phyloP scores from a whole-genome alignment of 257 asterid species.

The Eucommia ulmoides region DNA sequence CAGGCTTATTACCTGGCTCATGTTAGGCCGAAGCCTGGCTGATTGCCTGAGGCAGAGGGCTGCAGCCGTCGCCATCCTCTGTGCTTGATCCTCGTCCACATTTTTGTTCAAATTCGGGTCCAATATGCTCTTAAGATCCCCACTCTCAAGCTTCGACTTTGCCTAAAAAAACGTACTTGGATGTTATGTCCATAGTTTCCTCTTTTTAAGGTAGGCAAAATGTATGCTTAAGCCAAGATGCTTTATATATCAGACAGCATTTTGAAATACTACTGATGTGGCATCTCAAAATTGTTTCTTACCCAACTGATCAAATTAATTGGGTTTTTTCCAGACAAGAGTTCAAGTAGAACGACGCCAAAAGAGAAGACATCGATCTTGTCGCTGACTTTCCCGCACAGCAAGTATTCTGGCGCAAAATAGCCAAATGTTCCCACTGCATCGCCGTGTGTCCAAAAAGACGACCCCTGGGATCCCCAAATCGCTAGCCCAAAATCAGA shows the following conservation, averaged over 20 bases:
- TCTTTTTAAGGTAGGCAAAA: too few species aligned
- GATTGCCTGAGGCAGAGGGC: constrained; percentile 73
- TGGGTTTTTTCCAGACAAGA: constrained; percentile 81
- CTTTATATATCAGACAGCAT: too few species aligned
- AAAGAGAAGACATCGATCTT: constrained; percentile 91
- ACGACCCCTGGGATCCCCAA: constrained; percentile 65
- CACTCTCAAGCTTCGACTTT: constrained; percentile 55
- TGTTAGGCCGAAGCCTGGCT: constrained; percentile 73
- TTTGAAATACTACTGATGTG: too few species aligned
- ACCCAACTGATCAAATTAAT: constrained; percentile 95
- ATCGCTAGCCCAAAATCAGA: constrained; percentile 86
- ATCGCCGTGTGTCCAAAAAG: constrained; percentile 57
- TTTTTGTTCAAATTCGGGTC: constrained; percentile 46
- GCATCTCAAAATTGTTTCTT: constrained; percentile 19
- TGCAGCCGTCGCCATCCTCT: constrained; percentile 67
- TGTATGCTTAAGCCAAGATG: too few species aligned
- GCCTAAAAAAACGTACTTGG: constrained; percentile 32
- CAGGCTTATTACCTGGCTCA: constrained; percentile 66
- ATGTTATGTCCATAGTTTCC: too few species aligned
- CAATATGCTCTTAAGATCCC: constrained; percentile 42
- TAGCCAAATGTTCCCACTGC: constrained; percentile 96
- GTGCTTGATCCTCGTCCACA: constrained; percentile 41
- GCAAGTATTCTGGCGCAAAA: constrained; percentile 94
- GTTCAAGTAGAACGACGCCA: constrained; percentile 85
- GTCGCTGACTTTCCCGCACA: constrained; percentile 93